Percentiles rank a stretch among this genome's conserved stretches.
phyloP scores from a whole-genome alignment of 805 yeast species.

The Debaryomyces castellii region DNA sequence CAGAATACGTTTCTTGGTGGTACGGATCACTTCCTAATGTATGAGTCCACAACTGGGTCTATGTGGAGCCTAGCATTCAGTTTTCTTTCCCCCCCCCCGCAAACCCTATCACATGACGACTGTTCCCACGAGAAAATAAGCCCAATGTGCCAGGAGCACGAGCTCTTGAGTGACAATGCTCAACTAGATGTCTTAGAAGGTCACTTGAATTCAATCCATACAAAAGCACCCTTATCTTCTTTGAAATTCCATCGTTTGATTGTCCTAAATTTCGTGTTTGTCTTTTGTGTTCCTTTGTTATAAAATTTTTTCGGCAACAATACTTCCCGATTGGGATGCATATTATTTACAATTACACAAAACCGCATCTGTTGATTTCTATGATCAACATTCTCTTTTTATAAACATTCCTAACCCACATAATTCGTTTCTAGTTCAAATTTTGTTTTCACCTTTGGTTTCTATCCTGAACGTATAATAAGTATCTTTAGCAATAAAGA shows the following conservation, averaged over 20 bases:
- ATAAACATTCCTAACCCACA: neutral
- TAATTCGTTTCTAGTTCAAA: neutral
- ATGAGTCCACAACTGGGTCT: too few relatives aligned
- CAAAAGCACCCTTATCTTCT: neutral
- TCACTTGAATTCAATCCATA: neutral
- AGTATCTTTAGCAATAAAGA: neutral
- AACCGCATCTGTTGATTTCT: neutral
- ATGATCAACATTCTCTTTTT: neutral
- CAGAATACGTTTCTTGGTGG: too few relatives aligned
- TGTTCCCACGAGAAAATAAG: too few relatives aligned
- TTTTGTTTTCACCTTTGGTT: neutral
- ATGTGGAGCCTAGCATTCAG: too few relatives aligned
- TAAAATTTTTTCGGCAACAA: neutral
- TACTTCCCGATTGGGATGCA: neutral
- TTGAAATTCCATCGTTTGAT: neutral
- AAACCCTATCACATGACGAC: too few relatives aligned
- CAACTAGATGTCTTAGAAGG: neutral
- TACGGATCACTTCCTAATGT: too few relatives aligned
- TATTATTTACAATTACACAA: neutral
- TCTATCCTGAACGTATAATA: neutral
- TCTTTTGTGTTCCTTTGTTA: neutral
- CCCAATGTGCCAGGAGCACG: too few relatives aligned
- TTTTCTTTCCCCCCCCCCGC: too few relatives aligned
- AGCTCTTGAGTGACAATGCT: neutral
- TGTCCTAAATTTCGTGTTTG: neutral